Evolutionary conservation across 768 basidiomycete genomes (phyloP).

Genomic region (Sarcodon aspratus): DNA sequence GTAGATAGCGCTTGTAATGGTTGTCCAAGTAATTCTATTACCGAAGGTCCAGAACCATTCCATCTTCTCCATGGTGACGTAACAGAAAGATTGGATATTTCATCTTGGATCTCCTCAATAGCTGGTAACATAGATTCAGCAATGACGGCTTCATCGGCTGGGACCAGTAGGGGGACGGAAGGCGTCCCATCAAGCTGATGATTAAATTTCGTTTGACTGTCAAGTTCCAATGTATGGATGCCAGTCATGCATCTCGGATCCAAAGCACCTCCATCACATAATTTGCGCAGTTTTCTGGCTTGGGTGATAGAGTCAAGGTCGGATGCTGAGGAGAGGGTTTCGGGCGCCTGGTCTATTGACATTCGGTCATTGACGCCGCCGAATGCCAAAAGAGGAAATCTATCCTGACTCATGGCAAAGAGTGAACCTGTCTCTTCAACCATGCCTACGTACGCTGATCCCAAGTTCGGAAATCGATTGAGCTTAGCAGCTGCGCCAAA

Average conservation of each 20-base stretch:
- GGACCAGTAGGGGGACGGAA: slow-evolving; percentile 16
- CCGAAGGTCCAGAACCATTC: neutral
- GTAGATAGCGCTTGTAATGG: neutral
- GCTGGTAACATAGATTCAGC: slow-evolving; percentile 1
- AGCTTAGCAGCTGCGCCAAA: slow-evolving; percentile 16
- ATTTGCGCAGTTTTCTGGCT: slow-evolving; percentile 29
- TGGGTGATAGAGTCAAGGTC: slow-evolving; percentile 34
- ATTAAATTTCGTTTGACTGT: slow-evolving; percentile 26
- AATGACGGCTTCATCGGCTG: slow-evolving; percentile 3
- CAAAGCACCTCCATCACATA: slow-evolving; percentile 22
- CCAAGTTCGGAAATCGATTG: slow-evolving; percentile 37
- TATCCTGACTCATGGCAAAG: slow-evolving; percentile 75
- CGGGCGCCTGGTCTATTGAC: slow-evolving; percentile 24
- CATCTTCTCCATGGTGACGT: too few relatives aligned
- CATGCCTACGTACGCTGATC: slow-evolving; percentile 74
- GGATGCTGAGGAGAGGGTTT: slow-evolving; percentile 9
- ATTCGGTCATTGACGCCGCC: slow-evolving; percentile 28
- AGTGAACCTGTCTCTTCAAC: slow-evolving; percentile 63
- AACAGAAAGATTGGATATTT: too few relatives aligned
- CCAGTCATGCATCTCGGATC: slow-evolving; percentile 57
- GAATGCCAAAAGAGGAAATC: slow-evolving; percentile 77
- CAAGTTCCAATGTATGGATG: slow-evolving; percentile 40
- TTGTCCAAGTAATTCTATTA: slow-evolving; percentile 6
- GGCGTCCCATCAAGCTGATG: slow-evolving; percentile 53
- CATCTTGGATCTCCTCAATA: too few relatives aligned